Conservation (phyloP, 2,329 filamentous ascomycete species). For the Alternaria sp. region DNA sequence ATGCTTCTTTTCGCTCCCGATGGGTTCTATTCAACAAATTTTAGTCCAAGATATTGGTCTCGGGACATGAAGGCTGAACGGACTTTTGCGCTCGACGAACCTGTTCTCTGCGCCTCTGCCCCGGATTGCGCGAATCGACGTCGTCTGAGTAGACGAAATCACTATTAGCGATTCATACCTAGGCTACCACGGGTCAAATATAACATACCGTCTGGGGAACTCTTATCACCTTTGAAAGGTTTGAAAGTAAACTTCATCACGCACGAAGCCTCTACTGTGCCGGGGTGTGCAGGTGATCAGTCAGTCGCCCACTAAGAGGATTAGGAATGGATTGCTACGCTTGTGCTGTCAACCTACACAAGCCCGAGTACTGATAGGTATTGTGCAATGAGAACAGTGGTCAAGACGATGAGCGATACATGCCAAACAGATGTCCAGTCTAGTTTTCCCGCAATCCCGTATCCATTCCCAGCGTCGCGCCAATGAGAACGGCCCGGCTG, state of each 20-base stretch:
- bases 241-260: conserved; percentile 28
- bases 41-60: neutral
- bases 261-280: neutral
- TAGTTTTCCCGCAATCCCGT: neutral
- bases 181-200: neutral
- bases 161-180: neutral
- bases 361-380: neutral
- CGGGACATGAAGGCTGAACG: neutral
- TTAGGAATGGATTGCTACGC: neutral
- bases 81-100: conserved; percentile 49
- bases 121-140: conserved; percentile 4
- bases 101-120: conserved; percentile 46
- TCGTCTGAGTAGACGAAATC: neutral
- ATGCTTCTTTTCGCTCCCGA: conserved; percentile 47
- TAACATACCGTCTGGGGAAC: conserved; percentile 3
- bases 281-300: neutral
- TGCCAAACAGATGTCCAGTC: neutral
- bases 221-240: conserved; percentile 15
- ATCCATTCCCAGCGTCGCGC: neutral
- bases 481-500: conserved; percentile 1
- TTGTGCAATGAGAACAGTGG: neutral
- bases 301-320: neutral
- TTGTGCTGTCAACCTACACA: neutral
- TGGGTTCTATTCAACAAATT: conserved; percentile 31
- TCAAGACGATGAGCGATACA: neutral